Evolutionary conservation across 2,329 filamentous ascomycete species (phyloP).

Genomic region (Cercospora sp.): DNA sequence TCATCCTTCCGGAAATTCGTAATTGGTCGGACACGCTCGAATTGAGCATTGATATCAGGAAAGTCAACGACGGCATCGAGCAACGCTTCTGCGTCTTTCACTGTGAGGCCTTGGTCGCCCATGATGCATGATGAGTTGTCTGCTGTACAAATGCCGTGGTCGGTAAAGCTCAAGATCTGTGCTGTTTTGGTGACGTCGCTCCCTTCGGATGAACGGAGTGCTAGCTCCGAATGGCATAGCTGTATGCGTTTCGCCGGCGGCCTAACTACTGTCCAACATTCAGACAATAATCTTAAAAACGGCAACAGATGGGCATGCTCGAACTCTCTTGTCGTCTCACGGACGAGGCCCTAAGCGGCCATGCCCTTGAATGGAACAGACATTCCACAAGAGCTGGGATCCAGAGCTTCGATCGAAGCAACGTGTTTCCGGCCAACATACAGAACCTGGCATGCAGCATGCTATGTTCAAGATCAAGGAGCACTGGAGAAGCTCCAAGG

Average conservation of each 20-base stretch:
- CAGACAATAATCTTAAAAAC: background rate
- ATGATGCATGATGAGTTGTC: constrained; percentile 4
- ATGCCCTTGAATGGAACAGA: background rate
- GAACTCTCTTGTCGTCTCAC: background rate
- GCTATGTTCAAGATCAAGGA: background rate
- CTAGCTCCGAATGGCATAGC: background rate
- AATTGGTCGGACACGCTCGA: constrained; percentile 31
- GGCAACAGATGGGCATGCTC: background rate
- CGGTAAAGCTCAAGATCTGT: background rate
- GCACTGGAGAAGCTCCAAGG: background rate
- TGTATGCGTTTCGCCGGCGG: background rate
- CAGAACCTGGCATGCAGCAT: background rate
- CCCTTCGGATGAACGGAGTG: background rate
- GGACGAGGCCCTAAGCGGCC: background rate
- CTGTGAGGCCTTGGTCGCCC: constrained; percentile 26
- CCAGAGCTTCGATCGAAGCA: background rate
- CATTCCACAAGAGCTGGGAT: background rate
- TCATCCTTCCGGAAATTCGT: constrained; percentile 39
- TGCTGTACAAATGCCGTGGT: background rate
- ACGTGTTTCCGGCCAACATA: background rate
- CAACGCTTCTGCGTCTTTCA: constrained; percentile 25
- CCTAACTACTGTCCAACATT: background rate
- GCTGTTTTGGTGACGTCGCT: constrained; percentile 1
- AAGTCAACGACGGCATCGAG: constrained; percentile 24
- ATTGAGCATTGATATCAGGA: constrained; percentile 18